Base-by-base conservation (phyloP, 176 grass and related monocot species). In the Areca catechu region DNA sequence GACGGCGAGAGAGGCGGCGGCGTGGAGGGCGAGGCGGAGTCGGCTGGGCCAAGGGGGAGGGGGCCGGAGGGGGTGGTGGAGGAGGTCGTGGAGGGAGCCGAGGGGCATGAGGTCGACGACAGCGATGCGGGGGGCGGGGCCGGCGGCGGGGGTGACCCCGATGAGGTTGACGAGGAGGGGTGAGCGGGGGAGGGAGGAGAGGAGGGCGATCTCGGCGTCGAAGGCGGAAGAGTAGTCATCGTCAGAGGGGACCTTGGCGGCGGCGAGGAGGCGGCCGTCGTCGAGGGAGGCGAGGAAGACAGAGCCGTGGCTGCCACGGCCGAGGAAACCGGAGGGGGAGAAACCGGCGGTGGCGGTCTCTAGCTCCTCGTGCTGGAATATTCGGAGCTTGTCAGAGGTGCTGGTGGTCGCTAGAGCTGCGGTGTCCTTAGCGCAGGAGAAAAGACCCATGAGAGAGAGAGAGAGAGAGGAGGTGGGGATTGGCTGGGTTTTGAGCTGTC, bases 231-330 rank as follows among this genome's bases (percentile, higher is more conserved):
- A 29, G 25, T 12, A 29, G 15, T 54, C 51, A 3, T 20, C 51
- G 2, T 20, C 24, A 18, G 25, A 67, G n/a, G 65, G 65, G 51
- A 54, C 9, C 51, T 67, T 67, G 65, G 51, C 65, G 27, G 65
- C 65, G n/a, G 50, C 51, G 27, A 67, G 51, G 9, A 67, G 65
- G 17, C 65, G 51, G 16, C 65, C 65, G 1, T 4, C 19, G 25
- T 67, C 65, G 24, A 67, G 65, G 7, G 51, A 55, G 25, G 65
- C 65, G 24, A 67, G 65, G 24, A 55, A 67, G 27, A 67, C 65
- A 12, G 51, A 67, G n/a, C 65, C 65, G 27, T 67, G 65, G 51
- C 65, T 67, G 65, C 65, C 65, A 18, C 65, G 65, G 7, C 65
- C 65, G 51, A 67, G 65, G 10, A 67, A 51, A n/a, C 51, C 12